phyloP scores from a whole-genome alignment of 768 basidiomycete genomes.

The Russula emetica region DNA sequence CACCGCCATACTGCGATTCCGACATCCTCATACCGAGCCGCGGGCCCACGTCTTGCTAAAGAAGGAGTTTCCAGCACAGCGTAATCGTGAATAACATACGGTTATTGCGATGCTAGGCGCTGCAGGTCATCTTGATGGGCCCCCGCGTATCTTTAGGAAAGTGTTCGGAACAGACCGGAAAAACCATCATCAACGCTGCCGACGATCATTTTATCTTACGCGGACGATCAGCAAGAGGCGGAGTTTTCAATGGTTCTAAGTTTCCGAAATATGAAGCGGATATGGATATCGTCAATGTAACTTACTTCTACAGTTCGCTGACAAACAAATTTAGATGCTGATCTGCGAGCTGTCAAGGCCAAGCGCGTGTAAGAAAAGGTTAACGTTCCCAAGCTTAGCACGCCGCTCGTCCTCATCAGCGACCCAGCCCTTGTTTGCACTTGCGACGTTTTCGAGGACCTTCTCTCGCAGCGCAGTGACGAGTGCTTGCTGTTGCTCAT shows the following conservation, averaged over 20 bases:
- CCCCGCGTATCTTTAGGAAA: neutral
- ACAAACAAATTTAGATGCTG: conserved; percentile 27
- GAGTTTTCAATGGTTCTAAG: conserved; percentile 15
- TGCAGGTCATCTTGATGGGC: conserved; percentile 3
- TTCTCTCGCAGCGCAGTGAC: conserved; percentile 87
- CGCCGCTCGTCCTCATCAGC: conserved; percentile 69
- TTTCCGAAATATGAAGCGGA: conserved; percentile 22
- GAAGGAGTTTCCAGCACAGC: conserved; percentile 9
- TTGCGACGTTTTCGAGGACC: conserved; percentile 84
- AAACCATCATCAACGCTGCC: neutral
- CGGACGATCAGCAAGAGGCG: neutral
- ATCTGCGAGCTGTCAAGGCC: conserved; percentile 73
- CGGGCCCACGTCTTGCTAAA: too few relatives aligned
- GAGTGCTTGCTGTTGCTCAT: conserved; percentile 84
- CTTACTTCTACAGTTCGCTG: conserved; percentile 22
- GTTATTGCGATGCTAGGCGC: conserved; percentile 14
- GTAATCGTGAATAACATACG: neutral
- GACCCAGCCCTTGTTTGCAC: conserved; percentile 71
- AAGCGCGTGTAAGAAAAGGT: conserved; percentile 81
- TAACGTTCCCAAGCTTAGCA: conserved; percentile 86
- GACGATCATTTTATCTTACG: conserved; percentile 3
- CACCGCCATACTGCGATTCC: neutral
- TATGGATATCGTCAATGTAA: conserved; percentile 20
- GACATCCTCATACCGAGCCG: neutral
- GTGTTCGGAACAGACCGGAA: conserved; percentile 12